These are phyloP conservation scores for Piromyces finnis DNA, from an alignment of 192 early-diverging fungal species.

Conservation along the genomic window DNA sequence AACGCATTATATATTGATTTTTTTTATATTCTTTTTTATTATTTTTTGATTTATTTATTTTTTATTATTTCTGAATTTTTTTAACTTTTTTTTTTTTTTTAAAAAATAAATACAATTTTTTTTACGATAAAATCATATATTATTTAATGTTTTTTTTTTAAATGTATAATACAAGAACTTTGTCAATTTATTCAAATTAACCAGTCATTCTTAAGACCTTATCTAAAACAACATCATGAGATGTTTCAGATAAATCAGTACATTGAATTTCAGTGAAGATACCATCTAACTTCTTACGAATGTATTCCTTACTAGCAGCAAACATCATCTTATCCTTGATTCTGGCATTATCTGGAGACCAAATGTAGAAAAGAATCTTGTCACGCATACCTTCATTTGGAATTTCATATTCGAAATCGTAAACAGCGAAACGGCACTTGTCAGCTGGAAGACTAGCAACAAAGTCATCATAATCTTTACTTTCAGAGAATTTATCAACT, in stretches of 20 bases:
- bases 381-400: slow-evolving; percentile 47
- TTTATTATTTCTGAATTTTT: too few species aligned
- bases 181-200: too few species aligned
- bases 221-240: slow-evolving; percentile 47
- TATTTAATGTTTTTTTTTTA: too few species aligned
- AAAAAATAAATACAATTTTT: too few species aligned
- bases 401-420: slow-evolving; percentile 61
- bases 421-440: slow-evolving; percentile 67
- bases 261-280: slow-evolving; percentile 62
- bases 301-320: slow-evolving; percentile 60
- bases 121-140: too few species aligned
- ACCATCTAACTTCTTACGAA: slow-evolving; percentile 54
- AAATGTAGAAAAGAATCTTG: slow-evolving; percentile 74
- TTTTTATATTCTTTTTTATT: too few species aligned
- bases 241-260: slow-evolving; percentile 53
- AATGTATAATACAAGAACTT: too few species aligned
- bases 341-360: slow-evolving; percentile 62
- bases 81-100: too few species aligned
- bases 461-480: slow-evolving; percentile 49
- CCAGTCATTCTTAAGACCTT: slow-evolving; percentile 15
- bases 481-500: slow-evolving; percentile 9
- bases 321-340: slow-evolving; percentile 81
- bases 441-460: slow-evolving; percentile 33
- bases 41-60: too few species aligned
- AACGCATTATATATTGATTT: too few species aligned